A percentile compares a stretch with the other conserved stretches of the same genome.
phyloP scores from a whole-genome alignment of 2,329 filamentous ascomycete genomes.

The Boeremia lycopersici region DNA sequence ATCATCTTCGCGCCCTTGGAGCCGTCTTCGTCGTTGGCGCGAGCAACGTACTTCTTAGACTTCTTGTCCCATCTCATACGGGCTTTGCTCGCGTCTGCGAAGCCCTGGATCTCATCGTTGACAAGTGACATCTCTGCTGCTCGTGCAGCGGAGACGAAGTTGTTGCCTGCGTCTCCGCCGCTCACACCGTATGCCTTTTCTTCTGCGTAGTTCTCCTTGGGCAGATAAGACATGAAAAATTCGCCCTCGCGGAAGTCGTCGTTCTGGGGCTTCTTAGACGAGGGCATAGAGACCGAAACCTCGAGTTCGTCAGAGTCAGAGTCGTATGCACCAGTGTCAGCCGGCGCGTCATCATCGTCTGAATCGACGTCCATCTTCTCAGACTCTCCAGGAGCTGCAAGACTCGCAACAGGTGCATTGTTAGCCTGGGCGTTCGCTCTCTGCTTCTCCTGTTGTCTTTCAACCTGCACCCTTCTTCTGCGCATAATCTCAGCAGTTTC shows the following conservation, averaged over 20 bases:
- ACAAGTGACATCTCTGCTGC: conserved; percentile 89
- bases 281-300: conserved; percentile 54
- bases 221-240: conserved; percentile 96
- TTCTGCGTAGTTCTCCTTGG: conserved; percentile 81
- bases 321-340: conserved; percentile 43
- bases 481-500: conserved; percentile 79
- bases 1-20: conserved; percentile 76
- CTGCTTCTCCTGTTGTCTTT: conserved; percentile 57
- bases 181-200: conserved; percentile 94
- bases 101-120: conserved; percentile 84
- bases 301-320: conserved; percentile 61
- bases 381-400: conserved; percentile 13
- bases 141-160: conserved; percentile 88
- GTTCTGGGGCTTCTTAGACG: conserved; percentile 36
- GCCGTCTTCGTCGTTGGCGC: conserved; percentile 93
- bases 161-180: conserved; percentile 67
- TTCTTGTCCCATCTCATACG: conserved; percentile 97
- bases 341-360: conserved; percentile 44
- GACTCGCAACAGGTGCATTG: conserved; percentile 14
- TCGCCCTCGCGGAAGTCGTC: conserved; percentile 80
- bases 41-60: conserved; percentile 89
- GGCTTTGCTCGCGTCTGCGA: conserved; percentile 75
- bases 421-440: conserved; percentile 46
- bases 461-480: conserved; percentile 71
- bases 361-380: conserved; percentile 35